These are phyloP conservation scores for Adansonia grandidieri DNA, from an alignment of 441 rosid genomes.

Conservation along the genomic window DNA sequence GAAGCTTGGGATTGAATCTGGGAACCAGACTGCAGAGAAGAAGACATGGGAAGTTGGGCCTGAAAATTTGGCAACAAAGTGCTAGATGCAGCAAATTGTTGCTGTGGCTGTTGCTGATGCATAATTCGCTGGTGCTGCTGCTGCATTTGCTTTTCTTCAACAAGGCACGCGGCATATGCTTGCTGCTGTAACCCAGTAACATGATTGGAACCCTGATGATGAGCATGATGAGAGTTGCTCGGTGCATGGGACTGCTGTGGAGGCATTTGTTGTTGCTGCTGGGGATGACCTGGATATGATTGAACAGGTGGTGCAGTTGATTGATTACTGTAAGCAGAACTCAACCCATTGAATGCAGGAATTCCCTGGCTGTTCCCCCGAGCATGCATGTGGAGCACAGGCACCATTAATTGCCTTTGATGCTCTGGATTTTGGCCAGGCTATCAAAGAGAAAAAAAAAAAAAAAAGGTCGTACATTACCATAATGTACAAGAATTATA, in stretches of 20 bases:
- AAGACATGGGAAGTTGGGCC: slow-evolving; percentile 68
- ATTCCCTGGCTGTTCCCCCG: slow-evolving; percentile 74
- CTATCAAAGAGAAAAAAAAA: slow-evolving; percentile 35
- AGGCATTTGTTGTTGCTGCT: slow-evolving; percentile 74
- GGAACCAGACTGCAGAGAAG: slow-evolving; percentile 68
- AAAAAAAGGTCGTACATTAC: not conserved
- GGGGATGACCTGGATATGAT: slow-evolving; percentile 67
- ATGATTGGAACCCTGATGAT: slow-evolving; percentile 71
- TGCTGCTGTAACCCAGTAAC: slow-evolving; percentile 70
- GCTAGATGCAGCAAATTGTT: slow-evolving; percentile 66
- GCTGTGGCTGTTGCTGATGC: slow-evolving; percentile 51
- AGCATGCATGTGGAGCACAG: slow-evolving; percentile 73
- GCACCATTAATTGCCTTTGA: slow-evolving; percentile 63
- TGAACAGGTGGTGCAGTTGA: slow-evolving; percentile 65
- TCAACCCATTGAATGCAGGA: slow-evolving; percentile 70
- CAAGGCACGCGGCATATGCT: slow-evolving; percentile 61
- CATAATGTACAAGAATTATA: not conserved
- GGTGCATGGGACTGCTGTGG: slow-evolving; percentile 69
- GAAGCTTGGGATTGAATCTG: slow-evolving; percentile 71
- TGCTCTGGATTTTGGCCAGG: slow-evolving; percentile 59
- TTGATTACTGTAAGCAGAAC: slow-evolving; percentile 73
- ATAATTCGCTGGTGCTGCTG: slow-evolving; percentile 48
- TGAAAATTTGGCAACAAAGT: slow-evolving; percentile 63
- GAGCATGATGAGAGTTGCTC: slow-evolving; percentile 61
- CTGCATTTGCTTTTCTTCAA: slow-evolving; percentile 79